Evolutionary conservation across 495 filamentous ascomycete species (phyloP), one percentile per base, ranked within the genome.

Genomic region (Ascobolus immersus): DNA sequence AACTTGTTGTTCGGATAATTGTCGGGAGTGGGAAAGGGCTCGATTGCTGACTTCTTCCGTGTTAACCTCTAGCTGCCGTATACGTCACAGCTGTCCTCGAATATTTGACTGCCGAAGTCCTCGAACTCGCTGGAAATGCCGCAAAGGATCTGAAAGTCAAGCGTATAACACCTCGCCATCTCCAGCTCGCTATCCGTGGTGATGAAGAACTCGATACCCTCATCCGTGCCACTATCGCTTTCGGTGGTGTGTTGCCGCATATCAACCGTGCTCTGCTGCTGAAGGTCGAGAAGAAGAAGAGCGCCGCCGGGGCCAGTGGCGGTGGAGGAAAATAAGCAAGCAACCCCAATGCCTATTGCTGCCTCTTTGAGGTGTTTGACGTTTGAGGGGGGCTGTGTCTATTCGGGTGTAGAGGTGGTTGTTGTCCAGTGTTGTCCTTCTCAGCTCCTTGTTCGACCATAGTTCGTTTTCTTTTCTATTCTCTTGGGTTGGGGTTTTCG

Each of bases 211-310:
- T 96, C 42, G 86, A 96, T 47, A 94, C 80, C 24, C 64, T 96
- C 21, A 94, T 94, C 53, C 76, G 89, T 44, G 86, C 86, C 19
- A 96, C 86, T 30, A 96, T 96, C 51, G 86, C 86, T 37, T 93
- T 89, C 41, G 86, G 86, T 58, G 86, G 86, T 73, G 86, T 96
- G 24, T 61, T 96, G 45, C 86, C 86, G 20, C 86, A 92, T 54
- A 96, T 96, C 76, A 93, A 96, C 61, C 77, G 86, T 42, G 86
- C 86, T 15, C 62, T 96, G 39, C 63, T 96, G 41, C 66, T 94
- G 49, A 96, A 96, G 73, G 89, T 94, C 34, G 89, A 94, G 58
- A 80, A 94, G 58, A 94, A 93, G 77, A 96, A 96, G 79, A 89
- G 84, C 64, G 21, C 33, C 9, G 44, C 39, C n/a, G 36, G 37